Conservation (phyloP, 805 yeast species). For the Phaffomyces opuntiae region DNA sequence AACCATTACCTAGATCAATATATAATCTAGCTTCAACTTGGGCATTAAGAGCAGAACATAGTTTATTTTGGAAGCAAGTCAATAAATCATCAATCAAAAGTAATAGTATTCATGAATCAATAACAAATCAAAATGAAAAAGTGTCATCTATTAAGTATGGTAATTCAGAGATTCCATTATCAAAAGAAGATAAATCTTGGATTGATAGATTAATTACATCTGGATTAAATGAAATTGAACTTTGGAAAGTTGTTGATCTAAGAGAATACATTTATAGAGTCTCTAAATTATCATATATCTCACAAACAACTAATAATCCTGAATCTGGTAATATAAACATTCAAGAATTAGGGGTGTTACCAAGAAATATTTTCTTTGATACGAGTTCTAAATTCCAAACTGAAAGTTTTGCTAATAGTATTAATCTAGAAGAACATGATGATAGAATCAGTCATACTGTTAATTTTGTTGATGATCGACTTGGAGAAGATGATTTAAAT, state of each 20-base stretch:
- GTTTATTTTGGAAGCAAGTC: conserved; percentile 74
- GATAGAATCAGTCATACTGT: conserved; percentile 1
- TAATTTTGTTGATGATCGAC: conserved; percentile 7
- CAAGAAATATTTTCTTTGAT: conserved; percentile 48
- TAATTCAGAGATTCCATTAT: conserved; percentile 43
- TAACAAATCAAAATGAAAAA: conserved; percentile 12
- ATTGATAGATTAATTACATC: conserved; percentile 59
- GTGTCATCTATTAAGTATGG: conserved; percentile 29
- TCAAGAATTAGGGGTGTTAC: conserved; percentile 33
- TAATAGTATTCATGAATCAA: conserved; percentile 26
- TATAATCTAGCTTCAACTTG: conserved; percentile 61
- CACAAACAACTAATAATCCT: background rate
- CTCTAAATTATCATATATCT: conserved; percentile 36
- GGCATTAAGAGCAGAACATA: conserved; percentile 58
- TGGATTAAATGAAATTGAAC: conserved; percentile 66
- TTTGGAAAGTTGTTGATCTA: conserved; percentile 77
- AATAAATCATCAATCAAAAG: conserved; percentile 35
- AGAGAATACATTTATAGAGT: conserved; percentile 61
- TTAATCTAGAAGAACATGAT: conserved; percentile 1
- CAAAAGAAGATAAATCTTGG: conserved; percentile 67
- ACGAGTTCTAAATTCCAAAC: conserved; percentile 18
- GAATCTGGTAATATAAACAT: conserved; percentile 18
- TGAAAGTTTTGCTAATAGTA: conserved; percentile 7
- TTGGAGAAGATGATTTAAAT: background rate
- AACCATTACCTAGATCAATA: conserved; percentile 59